A percentile compares a stretch with the other conserved stretches of the same genome.
Evolutionary conservation across 2,329 filamentous ascomycete species (phyloP).

Genomic region (Talaromyces albobiverticillius): DNA sequence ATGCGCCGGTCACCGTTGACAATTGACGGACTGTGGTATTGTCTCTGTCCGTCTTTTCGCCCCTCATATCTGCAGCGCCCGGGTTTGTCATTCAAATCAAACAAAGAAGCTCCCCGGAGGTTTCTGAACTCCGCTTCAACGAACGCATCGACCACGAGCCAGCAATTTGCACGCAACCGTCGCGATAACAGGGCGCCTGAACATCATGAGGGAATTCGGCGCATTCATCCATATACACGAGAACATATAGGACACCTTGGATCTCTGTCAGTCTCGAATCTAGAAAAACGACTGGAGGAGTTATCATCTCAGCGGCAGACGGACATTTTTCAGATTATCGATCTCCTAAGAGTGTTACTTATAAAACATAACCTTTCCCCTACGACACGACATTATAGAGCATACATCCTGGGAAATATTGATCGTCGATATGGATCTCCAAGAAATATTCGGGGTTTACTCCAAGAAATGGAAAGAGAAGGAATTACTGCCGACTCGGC

Average conservation of each 20-base stretch:
- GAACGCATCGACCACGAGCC: not conserved
- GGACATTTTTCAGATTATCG: constrained; percentile 25
- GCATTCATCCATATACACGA: too few relatives aligned
- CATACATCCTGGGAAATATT: constrained; percentile 69
- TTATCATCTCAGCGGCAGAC: constrained; percentile 23
- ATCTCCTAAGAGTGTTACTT: constrained; percentile 38
- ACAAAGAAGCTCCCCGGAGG: constrained; percentile 15
- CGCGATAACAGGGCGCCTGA: not conserved
- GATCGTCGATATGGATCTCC: constrained; percentile 64
- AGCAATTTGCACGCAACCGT: not conserved
- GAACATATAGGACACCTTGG: not conserved
- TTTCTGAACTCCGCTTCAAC: constrained; percentile 4
- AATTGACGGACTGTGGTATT: constrained; percentile 41
- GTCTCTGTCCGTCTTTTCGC: constrained; percentile 38
- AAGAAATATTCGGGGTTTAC: constrained; percentile 58
- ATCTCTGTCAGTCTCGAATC: constrained; percentile 15
- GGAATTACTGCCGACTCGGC: constrained; percentile 62
- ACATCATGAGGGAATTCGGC: not conserved
- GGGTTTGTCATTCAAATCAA: constrained; percentile 13
- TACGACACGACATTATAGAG: constrained; percentile 59
- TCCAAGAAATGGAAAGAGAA: constrained; percentile 67
- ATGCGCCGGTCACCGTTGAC: constrained; percentile 21
- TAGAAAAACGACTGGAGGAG: constrained; percentile 31
- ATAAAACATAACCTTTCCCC: constrained; percentile 35
- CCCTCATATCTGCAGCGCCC: constrained; percentile 19